Evolutionary conservation across 2,329 filamentous ascomycete species (phyloP).

Genomic region (Clarireedia monteithiana): DNA sequence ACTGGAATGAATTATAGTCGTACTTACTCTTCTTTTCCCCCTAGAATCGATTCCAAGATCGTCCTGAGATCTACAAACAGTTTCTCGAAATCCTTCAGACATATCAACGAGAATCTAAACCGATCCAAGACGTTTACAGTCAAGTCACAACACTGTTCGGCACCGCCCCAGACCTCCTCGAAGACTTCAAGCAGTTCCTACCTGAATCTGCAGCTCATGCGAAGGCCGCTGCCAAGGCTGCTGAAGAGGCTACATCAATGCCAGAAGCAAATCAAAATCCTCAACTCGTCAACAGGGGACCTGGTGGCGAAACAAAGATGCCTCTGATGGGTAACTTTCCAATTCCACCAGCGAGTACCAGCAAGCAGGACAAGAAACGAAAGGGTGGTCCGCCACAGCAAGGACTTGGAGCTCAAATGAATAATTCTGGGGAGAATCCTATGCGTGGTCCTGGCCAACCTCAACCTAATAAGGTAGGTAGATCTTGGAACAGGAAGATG

Average conservation of each 20-base stretch:
- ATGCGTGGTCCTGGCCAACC: constrained; percentile 22
- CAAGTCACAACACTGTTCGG: constrained; percentile 94
- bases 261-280: constrained; percentile 38
- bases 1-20: background rate
- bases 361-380: constrained; percentile 81
- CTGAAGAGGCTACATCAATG: constrained; percentile 53
- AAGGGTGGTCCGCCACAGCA: constrained; percentile 39
- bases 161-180: constrained; percentile 84
- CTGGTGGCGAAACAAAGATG: constrained; percentile 57
- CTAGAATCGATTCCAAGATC: constrained; percentile 94
- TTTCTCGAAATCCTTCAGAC: constrained; percentile 97
- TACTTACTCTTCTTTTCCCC: constrained; percentile 5
- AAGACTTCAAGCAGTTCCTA: constrained; percentile 98
- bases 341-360: constrained; percentile 61
- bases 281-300: constrained; percentile 37
- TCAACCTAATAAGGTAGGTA: constrained; percentile 43
- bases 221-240: constrained; percentile 52
- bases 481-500: background rate
- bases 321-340: constrained; percentile 95
- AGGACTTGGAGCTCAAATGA: constrained; percentile 26
- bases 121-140: constrained; percentile 95
- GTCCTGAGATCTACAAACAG: constrained; percentile 98
- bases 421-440: constrained; percentile 19
- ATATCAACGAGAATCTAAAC: constrained; percentile 95
- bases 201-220: constrained; percentile 76